These are phyloP conservation scores for Trichoderma sp. DNA, from an alignment of 2,329 filamentous ascomycete genomes.

Conservation along the genomic window DNA sequence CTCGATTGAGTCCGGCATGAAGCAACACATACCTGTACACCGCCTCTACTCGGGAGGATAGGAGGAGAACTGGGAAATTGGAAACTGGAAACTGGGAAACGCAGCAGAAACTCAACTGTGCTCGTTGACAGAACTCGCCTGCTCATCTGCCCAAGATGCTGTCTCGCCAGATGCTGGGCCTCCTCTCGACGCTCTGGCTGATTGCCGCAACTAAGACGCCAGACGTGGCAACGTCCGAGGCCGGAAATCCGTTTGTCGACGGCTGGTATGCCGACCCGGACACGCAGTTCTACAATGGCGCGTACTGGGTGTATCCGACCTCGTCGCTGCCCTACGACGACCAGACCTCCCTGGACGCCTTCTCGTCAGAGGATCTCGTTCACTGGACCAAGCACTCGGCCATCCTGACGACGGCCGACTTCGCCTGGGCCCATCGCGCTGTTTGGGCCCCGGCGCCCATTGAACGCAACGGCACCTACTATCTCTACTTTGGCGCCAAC, in stretches of 20 bases:
- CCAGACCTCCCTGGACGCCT: conserved; percentile 54
- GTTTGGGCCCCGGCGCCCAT: conserved; percentile 53
- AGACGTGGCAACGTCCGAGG: conserved; percentile 44
- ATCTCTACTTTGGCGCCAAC: conserved; percentile 54
- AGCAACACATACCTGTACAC: background rate
- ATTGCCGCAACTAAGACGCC: conserved; percentile 26
- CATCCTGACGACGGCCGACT: conserved; percentile 40
- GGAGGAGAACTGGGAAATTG: background rate
- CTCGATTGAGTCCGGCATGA: background rate
- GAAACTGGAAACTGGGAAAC: background rate
- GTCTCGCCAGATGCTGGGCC: background rate
- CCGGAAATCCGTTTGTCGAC: conserved; percentile 51
- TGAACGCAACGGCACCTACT: conserved; percentile 47
- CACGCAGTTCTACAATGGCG: conserved; percentile 46
- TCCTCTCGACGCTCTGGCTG: conserved; percentile 12
- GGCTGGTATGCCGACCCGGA: conserved; percentile 56
- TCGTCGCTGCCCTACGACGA: conserved; percentile 46
- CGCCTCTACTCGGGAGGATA: background rate
- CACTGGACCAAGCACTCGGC: conserved; percentile 51
- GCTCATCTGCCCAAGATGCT: background rate
- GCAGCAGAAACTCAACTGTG: background rate
- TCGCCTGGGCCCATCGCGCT: conserved; percentile 47
- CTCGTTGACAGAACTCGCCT: background rate
- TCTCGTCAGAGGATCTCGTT: conserved; percentile 51
- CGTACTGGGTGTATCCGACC: conserved; percentile 54